These are phyloP conservation scores for Macaranga tanarius DNA, from an alignment of 441 rosid genomes.

Conservation along the genomic window DNA sequence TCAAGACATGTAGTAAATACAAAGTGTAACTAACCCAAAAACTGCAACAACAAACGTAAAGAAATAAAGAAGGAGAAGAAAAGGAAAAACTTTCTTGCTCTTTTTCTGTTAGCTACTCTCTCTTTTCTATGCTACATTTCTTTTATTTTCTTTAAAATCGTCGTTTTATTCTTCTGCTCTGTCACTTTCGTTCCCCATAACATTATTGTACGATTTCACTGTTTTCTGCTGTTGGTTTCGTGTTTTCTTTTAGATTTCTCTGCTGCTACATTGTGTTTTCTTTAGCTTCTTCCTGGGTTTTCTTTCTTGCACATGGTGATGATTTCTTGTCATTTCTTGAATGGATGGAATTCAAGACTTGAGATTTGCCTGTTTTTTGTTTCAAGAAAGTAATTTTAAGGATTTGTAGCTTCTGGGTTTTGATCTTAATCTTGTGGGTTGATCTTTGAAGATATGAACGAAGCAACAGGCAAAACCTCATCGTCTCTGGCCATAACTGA, in stretches of 20 bases:
- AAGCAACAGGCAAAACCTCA: conserved; percentile 39
- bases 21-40: background rate
- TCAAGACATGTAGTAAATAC: conserved; percentile 27
- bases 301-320: conserved; percentile 14
- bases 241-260: background rate
- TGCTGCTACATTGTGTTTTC: conserved; percentile 20
- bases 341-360: conserved; percentile 26
- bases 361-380: conserved; percentile 18
- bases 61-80: background rate
- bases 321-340: conserved; percentile 1
- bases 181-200: conserved; percentile 23
- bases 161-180: conserved; percentile 20
- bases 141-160: conserved; percentile 5
- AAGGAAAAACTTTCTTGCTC: too few species aligned
- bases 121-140: conserved; percentile 1
- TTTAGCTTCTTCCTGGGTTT: conserved; percentile 5
- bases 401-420: conserved; percentile 1
- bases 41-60: background rate
- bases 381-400: background rate
- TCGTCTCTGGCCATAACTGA: conserved; percentile 61
- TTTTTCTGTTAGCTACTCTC: background rate
- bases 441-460: conserved; percentile 49
- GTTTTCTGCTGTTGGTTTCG: conserved; percentile 5
- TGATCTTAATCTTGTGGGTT: background rate
- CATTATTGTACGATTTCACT: conserved; percentile 18